Base-by-base conservation (phyloP, 345 rosid genomes). In the Gossypium mustelinum region DNA sequence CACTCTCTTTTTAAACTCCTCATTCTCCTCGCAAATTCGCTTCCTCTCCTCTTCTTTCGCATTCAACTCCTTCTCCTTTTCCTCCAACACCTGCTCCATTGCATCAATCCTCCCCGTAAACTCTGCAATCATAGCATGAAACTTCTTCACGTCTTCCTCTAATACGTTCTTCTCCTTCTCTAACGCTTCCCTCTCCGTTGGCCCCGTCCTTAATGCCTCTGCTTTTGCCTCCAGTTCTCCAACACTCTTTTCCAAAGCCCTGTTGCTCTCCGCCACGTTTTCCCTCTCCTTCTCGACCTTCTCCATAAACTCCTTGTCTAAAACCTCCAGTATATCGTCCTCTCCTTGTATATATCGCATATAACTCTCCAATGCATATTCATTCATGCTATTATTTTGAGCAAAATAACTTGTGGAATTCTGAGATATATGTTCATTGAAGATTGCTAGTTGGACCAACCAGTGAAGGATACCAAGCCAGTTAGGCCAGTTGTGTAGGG, bases 401-500 rank as follows among this genome's bases (percentile, higher is more conserved):
- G 82, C 76, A 9, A 82, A 81, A 11, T 29, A 27, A 13, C 77
- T 63, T 25, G 79, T 16, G 4, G 84, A 57, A 73, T 78, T 79
- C 4, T 76, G 71, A 2, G 70, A 65, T 47, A 83, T 44, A 61
- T 87, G 81, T 4, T 91, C 82, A 54, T 18, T 74, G 65, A 77
- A 87, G 64, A 80, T 74, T 3, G 88, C 90, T 24, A 85, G 74
- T 79, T 95, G 94, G 11, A 93, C 98, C 45, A 93, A 54, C 98
- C 98, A 93, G 77, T 87, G 89, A 17, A 91, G 68, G 64, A 88
- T 77, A n/a, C 87, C 93, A 13, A 95, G 88, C 70, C 85, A 86
- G 9, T 85, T 79, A 16, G 98, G 98, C 98, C 97, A 95, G 48
- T 94, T 89, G 85, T 90, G 96, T 43, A 96, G 99, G 16, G 98